Evolutionary conservation across 257 asterid genomes (phyloP).

Genomic region (Echium plantagineum): DNA sequence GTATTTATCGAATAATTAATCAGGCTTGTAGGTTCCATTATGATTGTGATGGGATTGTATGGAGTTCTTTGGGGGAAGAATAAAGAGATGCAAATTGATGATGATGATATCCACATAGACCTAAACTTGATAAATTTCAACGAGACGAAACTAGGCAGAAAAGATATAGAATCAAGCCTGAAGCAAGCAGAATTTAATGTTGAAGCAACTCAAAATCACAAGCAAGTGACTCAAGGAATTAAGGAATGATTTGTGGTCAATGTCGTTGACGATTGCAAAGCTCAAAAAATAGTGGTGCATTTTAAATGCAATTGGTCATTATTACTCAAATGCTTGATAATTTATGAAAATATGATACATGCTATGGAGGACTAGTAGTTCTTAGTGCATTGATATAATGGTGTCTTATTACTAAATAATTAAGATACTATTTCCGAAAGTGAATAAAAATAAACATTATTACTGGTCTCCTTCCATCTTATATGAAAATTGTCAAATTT

Average conservation of each 20-base stretch:
- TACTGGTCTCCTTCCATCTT: no score
- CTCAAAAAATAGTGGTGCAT: no score
- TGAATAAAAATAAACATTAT: no score
- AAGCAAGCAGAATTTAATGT: neutral
- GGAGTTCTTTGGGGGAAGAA: constrained; percentile 78
- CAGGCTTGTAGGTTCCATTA: constrained; percentile 53
- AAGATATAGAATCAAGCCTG: neutral
- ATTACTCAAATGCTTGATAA: no score
- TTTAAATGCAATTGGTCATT: no score
- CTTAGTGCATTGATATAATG: no score
- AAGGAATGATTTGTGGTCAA: neutral
- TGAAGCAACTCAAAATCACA: no score
- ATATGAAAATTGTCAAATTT: no score
- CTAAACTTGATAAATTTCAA: neutral
- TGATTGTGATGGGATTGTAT: constrained; percentile 61
- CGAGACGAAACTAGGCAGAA: neutral
- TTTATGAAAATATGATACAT: no score
- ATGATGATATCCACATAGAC: neutral
- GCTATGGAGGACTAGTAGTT: no score
- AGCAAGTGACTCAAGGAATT: neutral
- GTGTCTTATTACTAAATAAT: no score
- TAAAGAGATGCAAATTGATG: constrained; percentile 20
- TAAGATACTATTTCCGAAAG: no score
- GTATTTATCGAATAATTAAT: neutral
- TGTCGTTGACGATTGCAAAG: neutral